Percentiles rank a stretch among this genome's conserved stretches.
Conservation (phyloP, 257 asterid species). For the Ballota nigra region DNA sequence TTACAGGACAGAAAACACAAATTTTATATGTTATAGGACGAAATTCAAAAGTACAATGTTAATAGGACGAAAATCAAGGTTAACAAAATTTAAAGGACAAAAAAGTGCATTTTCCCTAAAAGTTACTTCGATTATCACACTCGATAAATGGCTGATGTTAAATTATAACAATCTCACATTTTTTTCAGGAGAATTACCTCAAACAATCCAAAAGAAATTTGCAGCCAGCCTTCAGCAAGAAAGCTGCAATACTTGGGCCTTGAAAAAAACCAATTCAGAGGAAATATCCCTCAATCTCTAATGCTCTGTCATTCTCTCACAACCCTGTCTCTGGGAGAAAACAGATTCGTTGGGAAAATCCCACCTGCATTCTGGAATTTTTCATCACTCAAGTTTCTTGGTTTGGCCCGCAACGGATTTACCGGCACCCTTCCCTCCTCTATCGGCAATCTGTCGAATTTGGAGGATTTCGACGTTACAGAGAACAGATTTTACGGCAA, state of each 20-base stretch:
- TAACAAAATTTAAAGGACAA: too few species aligned
- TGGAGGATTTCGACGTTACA: background rate
- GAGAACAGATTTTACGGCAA: background rate
- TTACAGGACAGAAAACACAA: too few species aligned
- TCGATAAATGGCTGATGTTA: too few species aligned
- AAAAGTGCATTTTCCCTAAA: too few species aligned
- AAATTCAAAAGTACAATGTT: too few species aligned
- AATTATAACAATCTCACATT: too few species aligned
- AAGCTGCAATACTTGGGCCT: background rate
- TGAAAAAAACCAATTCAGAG: background rate
- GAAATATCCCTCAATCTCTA: background rate
- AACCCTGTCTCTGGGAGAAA: background rate
- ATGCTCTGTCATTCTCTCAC: background rate
- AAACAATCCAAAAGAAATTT: background rate
- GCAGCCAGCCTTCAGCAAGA: background rate
- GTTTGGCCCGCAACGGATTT: background rate
- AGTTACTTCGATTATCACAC: too few species aligned
- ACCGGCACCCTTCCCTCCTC: background rate
- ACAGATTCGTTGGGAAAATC: background rate
- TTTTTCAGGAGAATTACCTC: background rate
- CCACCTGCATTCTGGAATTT: background rate
- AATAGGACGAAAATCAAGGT: too few species aligned
- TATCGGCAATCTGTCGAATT: background rate
- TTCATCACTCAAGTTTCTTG: background rate
- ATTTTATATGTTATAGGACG: too few species aligned